Base-by-base conservation (phyloP, 1,284 basidiomycete species). In the Microbotryum lychnidis-dioicae region DNA sequence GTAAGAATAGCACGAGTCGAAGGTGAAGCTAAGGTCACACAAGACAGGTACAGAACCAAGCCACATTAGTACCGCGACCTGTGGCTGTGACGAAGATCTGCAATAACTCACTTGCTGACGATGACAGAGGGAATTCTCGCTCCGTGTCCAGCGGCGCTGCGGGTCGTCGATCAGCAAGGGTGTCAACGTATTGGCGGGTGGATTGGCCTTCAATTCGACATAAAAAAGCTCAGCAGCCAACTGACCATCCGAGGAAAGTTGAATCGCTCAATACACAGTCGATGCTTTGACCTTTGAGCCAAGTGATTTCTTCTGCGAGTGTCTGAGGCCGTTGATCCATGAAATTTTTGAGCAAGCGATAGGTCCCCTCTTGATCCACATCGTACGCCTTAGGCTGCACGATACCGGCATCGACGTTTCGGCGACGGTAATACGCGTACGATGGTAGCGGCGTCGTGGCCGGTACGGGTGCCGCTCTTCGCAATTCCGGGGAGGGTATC, bases 1-100 rank as follows among this genome's bases (percentile, higher is more conserved):
- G 66, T 84, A 87, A 66, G 85, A 87, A 72, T 85, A 89, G 12
- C 87, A 86, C 0, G 86, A 85, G 74, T 88, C 86, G 73, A 88
- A 89, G 0, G 86, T 86, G 72, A 89, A 89, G 75, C 88, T 88
- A 56, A 37, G 16, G 45, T 23, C n/a, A 18, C 6, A 37, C 12
- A 42, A 10, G 44, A 29, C 31, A 12, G 6, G n/a, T 4, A 29
- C 49, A 51, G 23, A 10, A 21, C 12, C 20, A 33, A 53, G 23
- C 25, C 21, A 55, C 33, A 5, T 51, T 18, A 25, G 8, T 9
- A 16, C 29, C 16, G 12, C 16, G 16, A 12, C 37, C 37, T 20
- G n/a, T 21, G 8, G 27, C 18, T n/a, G 18, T 31, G 10, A 12
- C 8, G 29, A 16, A 12, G 18, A 21, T 2, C n/a, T 4, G 14